Evolutionary conservation across 2,329 filamentous ascomycete genomes (phyloP), one percentile per base, ranked within the genome.

Genomic region (Diaporthe destruens): DNA sequence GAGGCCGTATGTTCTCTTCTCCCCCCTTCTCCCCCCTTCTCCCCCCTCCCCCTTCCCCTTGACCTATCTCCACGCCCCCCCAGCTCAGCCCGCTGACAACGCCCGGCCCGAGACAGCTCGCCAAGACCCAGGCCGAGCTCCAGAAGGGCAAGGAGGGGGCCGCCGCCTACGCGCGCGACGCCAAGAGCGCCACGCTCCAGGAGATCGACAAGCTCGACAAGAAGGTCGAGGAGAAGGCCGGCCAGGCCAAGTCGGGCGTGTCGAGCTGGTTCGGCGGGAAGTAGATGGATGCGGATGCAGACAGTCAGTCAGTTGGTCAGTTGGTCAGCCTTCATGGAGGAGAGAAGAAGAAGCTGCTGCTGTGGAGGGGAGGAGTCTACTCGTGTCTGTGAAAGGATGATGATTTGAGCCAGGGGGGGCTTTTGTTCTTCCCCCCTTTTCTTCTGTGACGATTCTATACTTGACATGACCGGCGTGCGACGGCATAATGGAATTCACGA

Each of bases 181-280:
- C 89, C 73, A 88, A 92, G 76, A 88, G 90, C 53, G 87, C 92
- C 74, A 84, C 91, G 42, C 82, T 92, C 78, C 90, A 91, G 80
- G 93, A 94, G 79, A 90, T 96, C 67, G 92, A 98, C 83, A 90
- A 92, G 81, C 92, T 95, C 78, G 95, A 98, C 84, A 89, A 90
- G 78, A 95, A 91, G 76, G 92, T 98, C 68, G 93, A 95, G 85
- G 86, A 93, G 76, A 91, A 91, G 76, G 90, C 94, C 5, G 84
- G 91, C 67, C 93, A 98, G 86, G 93, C 94, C 56, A 98, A 98
- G 90, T 90, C 91, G 78, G 92, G 93, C 75, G 83, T 97, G 78
- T 93, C 92, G 54, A 89, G 93, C 81, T 98, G 95, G 95, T 97
- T 98, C 79, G 92, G 94, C 72, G 88, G 89, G 75, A 89, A 88